These are phyloP conservation scores for Hortiboletus rubellus DNA, from an alignment of 1,284 basidiomycete genomes.

Conservation along the genomic window DNA sequence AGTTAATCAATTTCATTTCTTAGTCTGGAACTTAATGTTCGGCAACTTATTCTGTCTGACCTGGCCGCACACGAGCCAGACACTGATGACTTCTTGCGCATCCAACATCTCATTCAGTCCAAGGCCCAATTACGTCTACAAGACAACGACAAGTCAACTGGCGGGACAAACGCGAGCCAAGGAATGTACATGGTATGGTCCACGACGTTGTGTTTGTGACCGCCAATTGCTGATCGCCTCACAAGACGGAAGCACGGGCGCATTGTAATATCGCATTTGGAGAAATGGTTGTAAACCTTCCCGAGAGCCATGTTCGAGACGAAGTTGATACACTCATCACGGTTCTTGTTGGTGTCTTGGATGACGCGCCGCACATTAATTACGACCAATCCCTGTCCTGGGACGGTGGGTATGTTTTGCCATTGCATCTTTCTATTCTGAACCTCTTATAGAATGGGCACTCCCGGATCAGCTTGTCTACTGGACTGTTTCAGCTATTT, in stretches of 20 bases:
- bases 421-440: constrained; percentile 6
- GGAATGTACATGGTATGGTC: constrained; percentile 29
- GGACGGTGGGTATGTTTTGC: constrained; percentile 52
- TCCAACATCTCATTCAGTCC: constrained; percentile 59
- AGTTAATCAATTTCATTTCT: not conserved
- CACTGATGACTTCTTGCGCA: constrained; percentile 45
- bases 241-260: constrained; percentile 58
- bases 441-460: constrained; percentile 62
- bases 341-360: constrained; percentile 63
- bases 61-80: constrained; percentile 68
- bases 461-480: constrained; percentile 79
- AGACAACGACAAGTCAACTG: constrained; percentile 9
- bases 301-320: constrained; percentile 51
- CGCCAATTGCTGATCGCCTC: constrained; percentile 11
- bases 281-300: constrained; percentile 65
- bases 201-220: not conserved
- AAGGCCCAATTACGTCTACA: constrained; percentile 46
- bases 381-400: constrained; percentile 77
- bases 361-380: constrained; percentile 69
- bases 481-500: constrained; percentile 70
- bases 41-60: constrained; percentile 78
- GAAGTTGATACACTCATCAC: constrained; percentile 52
- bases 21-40: constrained; percentile 76
- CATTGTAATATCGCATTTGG: constrained; percentile 80
- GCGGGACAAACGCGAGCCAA: not conserved